A percentile compares a stretch with the other conserved stretches of the same genome.
These are phyloP conservation scores for Mycena venus DNA, from an alignment of 768 basidiomycete species.

Conservation along the genomic window DNA sequence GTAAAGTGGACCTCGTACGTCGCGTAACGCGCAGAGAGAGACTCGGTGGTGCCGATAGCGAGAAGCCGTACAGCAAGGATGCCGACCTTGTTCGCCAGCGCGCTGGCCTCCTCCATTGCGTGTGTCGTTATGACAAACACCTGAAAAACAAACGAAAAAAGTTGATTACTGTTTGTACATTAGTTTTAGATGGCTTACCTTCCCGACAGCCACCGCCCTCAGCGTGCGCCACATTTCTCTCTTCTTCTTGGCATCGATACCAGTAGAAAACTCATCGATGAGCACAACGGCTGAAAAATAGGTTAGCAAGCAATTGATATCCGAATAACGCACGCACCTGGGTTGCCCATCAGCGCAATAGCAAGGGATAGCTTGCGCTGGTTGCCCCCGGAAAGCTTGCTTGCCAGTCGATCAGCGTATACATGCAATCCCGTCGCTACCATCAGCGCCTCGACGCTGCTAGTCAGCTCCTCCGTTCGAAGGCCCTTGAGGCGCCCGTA, in stretches of 20 bases:
- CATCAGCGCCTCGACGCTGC: conserved; percentile 71
- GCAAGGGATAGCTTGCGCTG: conserved; percentile 83
- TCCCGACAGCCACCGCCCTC: conserved; percentile 72
- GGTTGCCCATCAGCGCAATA: conserved; percentile 84
- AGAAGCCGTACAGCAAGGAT: conserved; percentile 81
- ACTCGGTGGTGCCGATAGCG: conserved; percentile 76
- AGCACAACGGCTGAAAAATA: conserved; percentile 79
- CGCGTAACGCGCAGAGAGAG: conserved; percentile 75
- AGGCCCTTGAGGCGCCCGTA: conserved; percentile 85
- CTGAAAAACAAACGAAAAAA: no score
- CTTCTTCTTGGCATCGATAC: conserved; percentile 87
- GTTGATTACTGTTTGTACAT: no score
- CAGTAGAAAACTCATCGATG: conserved; percentile 89
- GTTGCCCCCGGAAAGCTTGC: conserved; percentile 83
- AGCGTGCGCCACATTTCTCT: conserved; percentile 87
- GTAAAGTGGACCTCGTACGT: conserved; percentile 85
- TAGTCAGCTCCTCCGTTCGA: conserved; percentile 58
- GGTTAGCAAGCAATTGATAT: no score
- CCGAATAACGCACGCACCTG: no score
- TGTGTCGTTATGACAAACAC: conserved; percentile 81
- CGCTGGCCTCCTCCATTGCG: conserved; percentile 89
- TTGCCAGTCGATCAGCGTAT: conserved; percentile 81
- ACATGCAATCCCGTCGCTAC: conserved; percentile 66
- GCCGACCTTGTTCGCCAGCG: conserved; percentile 81
- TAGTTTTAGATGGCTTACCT: no score